Evolutionary conservation across 2,329 filamentous ascomycete genomes (phyloP).

Genomic region (Pezizomycotina sp.): DNA sequence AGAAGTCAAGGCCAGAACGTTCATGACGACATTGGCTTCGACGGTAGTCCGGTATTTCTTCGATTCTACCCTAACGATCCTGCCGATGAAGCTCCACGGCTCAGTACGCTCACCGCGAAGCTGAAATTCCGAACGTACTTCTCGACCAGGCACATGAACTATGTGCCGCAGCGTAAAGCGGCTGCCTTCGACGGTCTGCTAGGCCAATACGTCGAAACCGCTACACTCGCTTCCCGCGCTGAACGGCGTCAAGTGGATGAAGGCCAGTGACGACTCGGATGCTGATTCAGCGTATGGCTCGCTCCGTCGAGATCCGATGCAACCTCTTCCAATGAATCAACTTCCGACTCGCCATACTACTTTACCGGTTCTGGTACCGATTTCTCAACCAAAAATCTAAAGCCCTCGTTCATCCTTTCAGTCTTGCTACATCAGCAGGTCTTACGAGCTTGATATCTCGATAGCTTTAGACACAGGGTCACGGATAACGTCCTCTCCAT

Average conservation of each 20-base stretch:
- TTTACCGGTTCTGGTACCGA: constrained; percentile 46
- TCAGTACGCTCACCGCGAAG: constrained; percentile 22
- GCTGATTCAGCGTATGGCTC: constrained; percentile 17
- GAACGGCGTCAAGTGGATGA: constrained; percentile 21
- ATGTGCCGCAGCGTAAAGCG: constrained; percentile 20
- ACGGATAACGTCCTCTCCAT: constrained; percentile 12
- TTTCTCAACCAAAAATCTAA: constrained; percentile 44
- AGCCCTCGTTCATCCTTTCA: constrained; percentile 54
- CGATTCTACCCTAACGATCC: constrained; percentile 19
- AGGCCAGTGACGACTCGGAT: constrained; percentile 10
- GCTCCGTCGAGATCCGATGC: constrained; percentile 12
- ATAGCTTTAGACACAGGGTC: constrained; percentile 37
- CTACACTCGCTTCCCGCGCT: constrained; percentile 22
- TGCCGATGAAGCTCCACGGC: constrained; percentile 20
- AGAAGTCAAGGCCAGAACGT: constrained; percentile 30
- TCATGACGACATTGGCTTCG: constrained; percentile 30
- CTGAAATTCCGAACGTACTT: constrained; percentile 23
- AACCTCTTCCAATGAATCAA: constrained; percentile 5
- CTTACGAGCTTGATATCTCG: constrained; percentile 44
- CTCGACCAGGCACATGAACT: constrained; percentile 21
- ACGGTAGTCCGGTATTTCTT: no score
- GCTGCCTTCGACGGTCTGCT: constrained; percentile 18
- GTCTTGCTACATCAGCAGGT: constrained; percentile 47
- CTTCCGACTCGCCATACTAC: constrained; percentile 31
- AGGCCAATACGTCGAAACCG: constrained; percentile 21